phyloP scores from a whole-genome alignment of 78 protist species.

The Dictyostelium capitatum region DNA sequence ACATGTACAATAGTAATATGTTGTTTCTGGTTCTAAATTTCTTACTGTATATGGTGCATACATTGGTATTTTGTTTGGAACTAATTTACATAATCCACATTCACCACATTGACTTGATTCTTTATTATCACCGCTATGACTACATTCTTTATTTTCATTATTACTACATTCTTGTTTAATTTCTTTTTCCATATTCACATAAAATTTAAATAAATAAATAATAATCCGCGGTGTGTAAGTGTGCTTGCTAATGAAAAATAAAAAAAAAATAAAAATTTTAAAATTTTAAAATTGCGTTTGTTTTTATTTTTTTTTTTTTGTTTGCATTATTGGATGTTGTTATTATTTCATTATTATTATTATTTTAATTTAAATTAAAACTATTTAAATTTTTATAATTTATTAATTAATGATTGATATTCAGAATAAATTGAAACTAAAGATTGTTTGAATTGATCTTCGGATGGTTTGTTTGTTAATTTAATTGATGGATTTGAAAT shows the following conservation, averaged over 20 bases:
- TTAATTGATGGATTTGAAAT: slow-evolving; percentile 14
- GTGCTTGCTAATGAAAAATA: too few relatives aligned
- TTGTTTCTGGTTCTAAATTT: slow-evolving; percentile 26
- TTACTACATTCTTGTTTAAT: background rate
- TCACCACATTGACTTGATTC: slow-evolving; percentile 21
- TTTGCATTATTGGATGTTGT: background rate
- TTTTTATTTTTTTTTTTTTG: background rate
- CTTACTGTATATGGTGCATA: slow-evolving; percentile 52
- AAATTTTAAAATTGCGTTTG: background rate
- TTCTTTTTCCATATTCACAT: slow-evolving; percentile 19
- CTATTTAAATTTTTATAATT: background rate
- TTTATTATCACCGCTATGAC: background rate
- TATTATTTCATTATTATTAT: background rate
- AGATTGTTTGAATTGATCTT: slow-evolving; percentile 23
- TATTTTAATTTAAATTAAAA: background rate
- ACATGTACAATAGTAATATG: slow-evolving; percentile 64
- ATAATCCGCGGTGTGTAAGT: background rate
- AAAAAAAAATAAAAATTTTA: too few relatives aligned
- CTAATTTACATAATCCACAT: slow-evolving; percentile 46
- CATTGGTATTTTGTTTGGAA: slow-evolving; percentile 63
- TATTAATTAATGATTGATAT: slow-evolving; percentile 25
- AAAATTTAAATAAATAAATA: too few relatives aligned
- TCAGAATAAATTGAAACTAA: slow-evolving; percentile 18
- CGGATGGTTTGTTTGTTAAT: slow-evolving; percentile 22
- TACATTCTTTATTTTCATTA: background rate